These are phyloP conservation scores for Nemania abortiva DNA, from an alignment of 2,329 filamentous ascomycete genomes.

Conservation along the genomic window DNA sequence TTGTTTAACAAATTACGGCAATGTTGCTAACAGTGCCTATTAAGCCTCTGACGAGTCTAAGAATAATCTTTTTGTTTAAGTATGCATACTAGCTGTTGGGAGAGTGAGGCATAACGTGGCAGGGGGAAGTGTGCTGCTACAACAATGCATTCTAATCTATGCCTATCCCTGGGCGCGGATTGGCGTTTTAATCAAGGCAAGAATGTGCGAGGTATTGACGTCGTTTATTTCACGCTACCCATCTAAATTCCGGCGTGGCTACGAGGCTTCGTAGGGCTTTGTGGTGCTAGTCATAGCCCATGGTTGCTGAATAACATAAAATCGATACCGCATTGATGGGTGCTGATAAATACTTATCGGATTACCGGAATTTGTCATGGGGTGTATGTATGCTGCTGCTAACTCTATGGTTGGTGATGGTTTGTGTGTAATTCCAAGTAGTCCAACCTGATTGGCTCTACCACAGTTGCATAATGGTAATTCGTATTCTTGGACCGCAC, in stretches of 20 bases:
- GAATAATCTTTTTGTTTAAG: slow-evolving; percentile 5
- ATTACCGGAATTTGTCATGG: slow-evolving; percentile 32
- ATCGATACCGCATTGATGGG: slow-evolving; percentile 22
- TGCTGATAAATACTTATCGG: slow-evolving; percentile 24
- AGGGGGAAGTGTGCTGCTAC: slow-evolving; percentile 10
- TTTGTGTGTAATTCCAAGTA: slow-evolving; percentile 6
- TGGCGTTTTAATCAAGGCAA: slow-evolving; percentile 30
- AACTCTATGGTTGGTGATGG: slow-evolving; percentile 5
- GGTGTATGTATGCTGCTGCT: slow-evolving; percentile 13
- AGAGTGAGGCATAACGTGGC: slow-evolving; percentile 30
- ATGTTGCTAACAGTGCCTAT: neutral
- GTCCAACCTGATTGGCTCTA: slow-evolving; percentile 27
- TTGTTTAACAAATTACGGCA: neutral
- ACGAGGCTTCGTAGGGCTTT: slow-evolving; percentile 19
- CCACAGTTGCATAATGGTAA: slow-evolving; percentile 17
- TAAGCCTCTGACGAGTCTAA: neutral
- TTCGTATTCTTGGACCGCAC: slow-evolving; percentile 12
- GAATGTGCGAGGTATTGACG: slow-evolving; percentile 38
- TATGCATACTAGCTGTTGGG: slow-evolving; percentile 2
- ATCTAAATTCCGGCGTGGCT: slow-evolving; percentile 8
- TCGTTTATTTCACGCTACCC: slow-evolving; percentile 12
- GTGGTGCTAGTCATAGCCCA: slow-evolving; percentile 16
- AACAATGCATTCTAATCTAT: slow-evolving; percentile 18
- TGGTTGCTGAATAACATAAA: slow-evolving; percentile 32
- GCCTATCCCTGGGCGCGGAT: slow-evolving; percentile 7